Conservation (phyloP, 2,329 filamentous ascomycete species). For the Ophiostoma sp. region DNA sequence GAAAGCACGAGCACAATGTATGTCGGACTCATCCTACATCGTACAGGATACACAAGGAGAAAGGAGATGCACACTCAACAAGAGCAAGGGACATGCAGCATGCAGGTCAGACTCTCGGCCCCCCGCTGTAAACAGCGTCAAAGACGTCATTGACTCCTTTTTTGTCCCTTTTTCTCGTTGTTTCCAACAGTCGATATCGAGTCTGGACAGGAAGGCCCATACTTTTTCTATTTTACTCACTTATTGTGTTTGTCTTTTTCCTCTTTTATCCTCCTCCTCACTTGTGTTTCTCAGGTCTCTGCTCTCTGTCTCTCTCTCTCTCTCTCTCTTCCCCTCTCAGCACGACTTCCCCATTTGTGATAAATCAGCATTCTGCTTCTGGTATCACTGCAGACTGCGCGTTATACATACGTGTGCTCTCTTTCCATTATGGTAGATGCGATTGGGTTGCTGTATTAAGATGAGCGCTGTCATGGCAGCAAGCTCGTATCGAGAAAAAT, state of each 20-base stretch:
- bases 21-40: neutral
- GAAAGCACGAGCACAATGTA: neutral
- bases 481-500: neutral
- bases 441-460: neutral
- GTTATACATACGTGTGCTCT: no score
- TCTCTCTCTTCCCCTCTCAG: neutral
- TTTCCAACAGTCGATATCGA: neutral
- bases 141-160: conserved; percentile 10
- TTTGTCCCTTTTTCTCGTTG: neutral
- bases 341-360: neutral
- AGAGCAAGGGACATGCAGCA: neutral
- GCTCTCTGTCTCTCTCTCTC: neutral
- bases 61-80: neutral
- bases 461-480: neutral
- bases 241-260: neutral
- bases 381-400: neutral
- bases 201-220: neutral
- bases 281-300: neutral
- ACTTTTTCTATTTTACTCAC: neutral
- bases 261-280: neutral
- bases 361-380: neutral
- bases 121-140: neutral
- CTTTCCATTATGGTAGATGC: no score
- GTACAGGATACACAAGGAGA: neutral
- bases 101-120: neutral